These are phyloP conservation scores for Fraxinus baroniana DNA, from an alignment of 305 asterid genomes.

Conservation along the genomic window DNA sequence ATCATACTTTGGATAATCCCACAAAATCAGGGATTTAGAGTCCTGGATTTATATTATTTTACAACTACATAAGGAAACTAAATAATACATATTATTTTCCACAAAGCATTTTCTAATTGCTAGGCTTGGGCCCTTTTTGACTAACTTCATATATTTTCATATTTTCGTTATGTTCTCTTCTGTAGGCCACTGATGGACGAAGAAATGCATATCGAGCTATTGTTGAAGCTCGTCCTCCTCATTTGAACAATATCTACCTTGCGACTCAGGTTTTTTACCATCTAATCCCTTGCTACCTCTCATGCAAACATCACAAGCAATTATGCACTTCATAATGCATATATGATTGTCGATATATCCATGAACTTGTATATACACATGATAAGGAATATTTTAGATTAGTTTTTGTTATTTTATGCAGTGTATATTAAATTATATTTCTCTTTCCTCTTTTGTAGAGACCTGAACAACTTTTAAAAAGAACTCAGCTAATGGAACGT, in stretches of 20 bases:
- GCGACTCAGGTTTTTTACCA: slow-evolving; percentile 86
- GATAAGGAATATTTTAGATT: slow-evolving; percentile 16
- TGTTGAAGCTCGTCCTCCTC: slow-evolving; percentile 97
- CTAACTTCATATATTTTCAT: slow-evolving; percentile 25
- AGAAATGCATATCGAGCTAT: slow-evolving; percentile 92
- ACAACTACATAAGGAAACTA: too few species aligned
- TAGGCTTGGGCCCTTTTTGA: slow-evolving; percentile 19
- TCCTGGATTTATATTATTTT: too few species aligned
- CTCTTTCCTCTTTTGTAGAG: slow-evolving; percentile 59
- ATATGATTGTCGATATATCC: slow-evolving; percentile 15
- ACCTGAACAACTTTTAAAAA: slow-evolving; percentile 91
- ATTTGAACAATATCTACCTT: slow-evolving; percentile 87
- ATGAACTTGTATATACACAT: slow-evolving; percentile 2
- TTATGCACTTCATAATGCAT: slow-evolving; percentile 17
- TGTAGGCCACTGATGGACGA: slow-evolving; percentile 77
- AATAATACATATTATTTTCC: too few species aligned
- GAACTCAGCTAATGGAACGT: slow-evolving; percentile 99
- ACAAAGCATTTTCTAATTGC: slow-evolving; percentile 22
- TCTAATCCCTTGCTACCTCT: slow-evolving; percentile 25
- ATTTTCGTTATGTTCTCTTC: slow-evolving; percentile 17
- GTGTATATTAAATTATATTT: slow-evolving; percentile 18
- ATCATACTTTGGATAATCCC: too few species aligned
- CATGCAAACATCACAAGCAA: slow-evolving; percentile 14
- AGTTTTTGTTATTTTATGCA: slow-evolving; percentile 19
- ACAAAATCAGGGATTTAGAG: too few species aligned